Base-by-base conservation (phyloP, 139 green algal genomes). In the Eudorina sp. region DNA sequence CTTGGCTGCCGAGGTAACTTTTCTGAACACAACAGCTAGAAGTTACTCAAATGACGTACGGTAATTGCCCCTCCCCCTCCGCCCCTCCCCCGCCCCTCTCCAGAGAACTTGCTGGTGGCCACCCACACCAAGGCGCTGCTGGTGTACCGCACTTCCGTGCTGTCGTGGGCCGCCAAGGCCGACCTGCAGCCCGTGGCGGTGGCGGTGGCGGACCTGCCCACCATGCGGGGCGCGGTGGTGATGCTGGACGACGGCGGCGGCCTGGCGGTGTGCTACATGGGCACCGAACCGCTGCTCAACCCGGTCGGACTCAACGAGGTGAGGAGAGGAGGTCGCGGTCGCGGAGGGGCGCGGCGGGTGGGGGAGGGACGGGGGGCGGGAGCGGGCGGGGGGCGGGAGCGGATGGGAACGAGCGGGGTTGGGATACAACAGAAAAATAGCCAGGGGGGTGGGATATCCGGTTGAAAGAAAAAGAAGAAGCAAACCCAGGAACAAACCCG, bases 41-140 rank as follows among this genome's bases (percentile, higher is more conserved):
- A n/a, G n/a, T n/a, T n/a, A n/a, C n/a, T n/a, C n/a, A n/a, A n/a
- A n/a, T n/a, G n/a, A n/a, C n/a, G n/a, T n/a, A n/a, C n/a, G n/a
- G n/a, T n/a, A n/a, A n/a, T n/a, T n/a, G n/a, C n/a, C 31, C 66
- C 66, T 29, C 66, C 6, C 66, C 66, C 66, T 29, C 64, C 27
- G 9, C 55, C 55, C 11, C 27, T 43, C 64, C 31, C 64, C 29
- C 66, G 19, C n/a, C 31, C 66, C 66, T 29, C 46, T 46, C 21
- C 89, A 66, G 92, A 96, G 46, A 95, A 94, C 76, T 64, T 96
- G 68, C 86, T 96, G 1, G 88, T 96, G 16, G 90, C 90, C 34
- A 94, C 94, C 3, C 90, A 94, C 88, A 96, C 88, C 8, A 81
- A 82, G 19, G 84, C 84, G 4, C 87, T 97, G 77, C 89, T 95